A percentile compares a stretch with the other conserved stretches of the same genome.
Evolutionary conservation across 371 early-diverging fungal genomes (phyloP).

Genomic region (Homolaphlyctis polyrhiza): DNA sequence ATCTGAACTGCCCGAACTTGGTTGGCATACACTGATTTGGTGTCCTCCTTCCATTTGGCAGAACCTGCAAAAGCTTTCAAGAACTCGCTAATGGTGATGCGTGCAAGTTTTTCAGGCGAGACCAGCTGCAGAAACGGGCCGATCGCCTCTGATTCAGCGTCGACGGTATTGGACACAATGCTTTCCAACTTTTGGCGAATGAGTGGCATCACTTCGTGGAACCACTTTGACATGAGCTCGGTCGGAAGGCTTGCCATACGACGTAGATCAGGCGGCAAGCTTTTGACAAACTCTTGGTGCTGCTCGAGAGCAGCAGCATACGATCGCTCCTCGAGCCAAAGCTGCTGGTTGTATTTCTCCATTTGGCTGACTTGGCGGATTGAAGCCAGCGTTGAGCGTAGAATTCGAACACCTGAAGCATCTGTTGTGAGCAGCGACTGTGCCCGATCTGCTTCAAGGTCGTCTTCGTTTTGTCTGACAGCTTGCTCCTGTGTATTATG

Average conservation of each 20-base stretch:
- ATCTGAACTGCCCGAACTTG: slow-evolving; percentile 20
- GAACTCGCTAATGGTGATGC: slow-evolving; percentile 81
- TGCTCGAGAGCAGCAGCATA: slow-evolving; percentile 70
- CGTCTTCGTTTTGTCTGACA: no score
- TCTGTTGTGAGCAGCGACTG: background rate
- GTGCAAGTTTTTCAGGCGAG: slow-evolving; percentile 68
- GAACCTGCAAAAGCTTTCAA: slow-evolving; percentile 41
- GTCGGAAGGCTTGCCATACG: slow-evolving; percentile 42
- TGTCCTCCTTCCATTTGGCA: slow-evolving; percentile 23
- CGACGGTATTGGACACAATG: slow-evolving; percentile 18
- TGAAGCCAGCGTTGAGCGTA: slow-evolving; percentile 66
- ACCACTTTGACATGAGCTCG: slow-evolving; percentile 71
- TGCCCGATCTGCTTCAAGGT: no score
- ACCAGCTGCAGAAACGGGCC: slow-evolving; percentile 69
- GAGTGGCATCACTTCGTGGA: slow-evolving; percentile 58
- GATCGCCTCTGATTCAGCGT: slow-evolving; percentile 24
- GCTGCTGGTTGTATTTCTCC: slow-evolving; percentile 69
- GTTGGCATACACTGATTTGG: background rate
- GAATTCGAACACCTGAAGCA: slow-evolving; percentile 62
- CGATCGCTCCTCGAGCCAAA: slow-evolving; percentile 79
- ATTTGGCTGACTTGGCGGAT: slow-evolving; percentile 33
- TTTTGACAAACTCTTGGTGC: slow-evolving; percentile 10
- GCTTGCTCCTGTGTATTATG: no score
- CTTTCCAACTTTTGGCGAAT: slow-evolving; percentile 59
- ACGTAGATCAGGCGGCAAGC: slow-evolving; percentile 55